Base-by-base conservation (phyloP, 1,284 basidiomycete species). In the Puccinia coronata region DNA sequence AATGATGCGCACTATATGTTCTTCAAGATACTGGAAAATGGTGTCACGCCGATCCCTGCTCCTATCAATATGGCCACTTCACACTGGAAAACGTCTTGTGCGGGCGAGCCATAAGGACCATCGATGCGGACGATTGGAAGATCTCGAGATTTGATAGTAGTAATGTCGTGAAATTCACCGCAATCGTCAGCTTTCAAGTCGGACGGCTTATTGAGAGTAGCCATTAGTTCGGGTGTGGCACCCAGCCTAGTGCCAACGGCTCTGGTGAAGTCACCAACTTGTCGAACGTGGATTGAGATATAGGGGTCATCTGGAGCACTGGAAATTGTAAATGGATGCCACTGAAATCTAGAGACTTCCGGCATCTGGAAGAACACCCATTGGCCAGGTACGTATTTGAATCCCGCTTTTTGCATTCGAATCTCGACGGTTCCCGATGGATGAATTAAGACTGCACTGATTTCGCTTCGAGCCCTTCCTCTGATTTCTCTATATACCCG, bases 241-340 rank as follows among this genome's bases (percentile, higher is more conserved):
- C 93, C 93, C 55, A 95, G 90, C 83, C 92, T 91, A 77, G 92
- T 91, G 53, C 93, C 94, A 53, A 96, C 90, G 41, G 89, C 91
- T 75, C 89, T 89, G 3, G 93, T 95, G 88, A 91, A 96, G 86
- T 96, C 94, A 82, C 93, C 93, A 74, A 93, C 93, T 88, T 95
- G 94, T 86, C 93, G 92, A 83, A 96, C 92, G 86, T 95, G 94
- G 59, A 96, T 87, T 31, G 93, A 94, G 49, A 95, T 90, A 86
- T 93, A 95, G 1, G 93, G 92, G 84, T 95, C 94, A 84, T 94
- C 93, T 0, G 94, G 94, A 23, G 94, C 93, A 67, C 93, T 94
- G 0, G 94, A 95, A 87, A 96, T 95, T 53, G 94, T 95, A 87
- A 96, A 95, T 90, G 84, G 84, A 82, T 94, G 85, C 94, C 94